Percentiles rank a stretch among this genome's conserved stretches.
These are phyloP conservation scores for Apiospora marii DNA, from an alignment of 2,329 filamentous ascomycete species.

Conservation along the genomic window DNA sequence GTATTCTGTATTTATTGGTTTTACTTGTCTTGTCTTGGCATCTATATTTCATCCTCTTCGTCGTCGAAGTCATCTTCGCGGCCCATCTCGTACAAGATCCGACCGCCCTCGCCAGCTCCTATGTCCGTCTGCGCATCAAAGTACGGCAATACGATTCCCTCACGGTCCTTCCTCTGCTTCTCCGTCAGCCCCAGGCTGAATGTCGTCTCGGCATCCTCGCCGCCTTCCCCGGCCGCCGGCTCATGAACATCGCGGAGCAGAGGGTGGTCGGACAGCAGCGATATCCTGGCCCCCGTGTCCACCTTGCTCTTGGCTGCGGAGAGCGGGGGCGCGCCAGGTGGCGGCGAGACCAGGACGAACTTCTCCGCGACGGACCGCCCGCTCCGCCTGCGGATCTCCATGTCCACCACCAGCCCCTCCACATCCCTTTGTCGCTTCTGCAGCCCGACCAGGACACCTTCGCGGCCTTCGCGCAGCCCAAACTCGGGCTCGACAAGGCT, in stretches of 20 bases:
- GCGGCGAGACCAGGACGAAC: conserved; percentile 55
- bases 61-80: conserved; percentile 97
- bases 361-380: conserved; percentile 78
- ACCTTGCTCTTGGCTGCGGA: conserved; percentile 29
- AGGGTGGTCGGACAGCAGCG: conserved; percentile 80
- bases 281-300: conserved; percentile 39
- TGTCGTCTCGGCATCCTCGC: conserved; percentile 71
- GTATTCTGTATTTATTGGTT: background rate
- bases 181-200: conserved; percentile 90
- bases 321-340: background rate
- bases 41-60: conserved; percentile 61
- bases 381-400: conserved; percentile 86
- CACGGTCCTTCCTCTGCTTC: conserved; percentile 84
- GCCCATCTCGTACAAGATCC: conserved; percentile 97
- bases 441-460: conserved; percentile 80
- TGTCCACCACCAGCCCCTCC: conserved; percentile 74
- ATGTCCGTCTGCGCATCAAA: conserved; percentile 92
- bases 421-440: conserved; percentile 33
- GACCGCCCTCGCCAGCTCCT: conserved; percentile 82
- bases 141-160: conserved; percentile 91
- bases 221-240: conserved; percentile 46
- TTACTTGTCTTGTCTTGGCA: background rate
- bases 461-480: conserved; percentile 78
- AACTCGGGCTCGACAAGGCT: conserved; percentile 79
- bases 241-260: conserved; percentile 62